These are phyloP conservation scores for Ophiocordyceps unilateralis DNA, from an alignment of 2,329 filamentous ascomycete species.

Conservation along the genomic window DNA sequence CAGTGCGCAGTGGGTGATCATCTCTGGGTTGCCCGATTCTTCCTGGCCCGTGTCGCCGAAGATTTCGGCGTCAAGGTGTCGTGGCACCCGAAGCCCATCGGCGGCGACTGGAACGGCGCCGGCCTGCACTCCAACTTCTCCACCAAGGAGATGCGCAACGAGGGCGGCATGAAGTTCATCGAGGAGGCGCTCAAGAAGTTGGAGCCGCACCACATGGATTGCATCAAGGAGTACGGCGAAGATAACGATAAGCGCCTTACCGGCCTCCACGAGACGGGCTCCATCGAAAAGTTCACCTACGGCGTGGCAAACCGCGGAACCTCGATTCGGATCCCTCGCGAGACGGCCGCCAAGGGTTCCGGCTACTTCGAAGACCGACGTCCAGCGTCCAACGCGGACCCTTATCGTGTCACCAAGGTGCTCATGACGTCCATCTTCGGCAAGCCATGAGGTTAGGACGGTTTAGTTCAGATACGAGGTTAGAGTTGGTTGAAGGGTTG, in stretches of 20 bases:
- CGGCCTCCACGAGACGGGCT: constrained; percentile 83
- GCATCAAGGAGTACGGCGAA: constrained; percentile 88
- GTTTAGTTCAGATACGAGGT: too few relatives aligned
- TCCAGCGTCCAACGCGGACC: constrained; percentile 72
- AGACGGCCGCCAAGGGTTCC: constrained; percentile 71
- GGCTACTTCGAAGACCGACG: constrained; percentile 86
- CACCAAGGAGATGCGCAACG: constrained; percentile 69
- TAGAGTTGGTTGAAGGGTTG: too few relatives aligned
- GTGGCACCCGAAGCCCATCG: constrained; percentile 87
- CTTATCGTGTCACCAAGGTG: constrained; percentile 67
- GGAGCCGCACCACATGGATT: constrained; percentile 59
- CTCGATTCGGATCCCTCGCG: constrained; percentile 81
- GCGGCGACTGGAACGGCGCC: constrained; percentile 86
- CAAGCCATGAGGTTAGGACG: constrained; percentile 16
- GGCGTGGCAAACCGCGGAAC: constrained; percentile 93
- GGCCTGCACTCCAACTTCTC: constrained; percentile 92
- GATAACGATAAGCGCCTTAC: constrained; percentile 92
- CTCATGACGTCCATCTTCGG: constrained; percentile 52
- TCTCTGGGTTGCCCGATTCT: constrained; percentile 75
- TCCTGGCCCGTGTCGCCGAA: constrained; percentile 79
- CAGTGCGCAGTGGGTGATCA: constrained; percentile 63
- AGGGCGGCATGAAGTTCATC: constrained; percentile 92
- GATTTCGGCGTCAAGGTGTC: constrained; percentile 95
- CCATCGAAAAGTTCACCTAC: constrained; percentile 83
- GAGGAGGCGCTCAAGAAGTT: constrained; percentile 75